phyloP scores from a whole-genome alignment of 345 rosid species.

The Corchorus capsularis region DNA sequence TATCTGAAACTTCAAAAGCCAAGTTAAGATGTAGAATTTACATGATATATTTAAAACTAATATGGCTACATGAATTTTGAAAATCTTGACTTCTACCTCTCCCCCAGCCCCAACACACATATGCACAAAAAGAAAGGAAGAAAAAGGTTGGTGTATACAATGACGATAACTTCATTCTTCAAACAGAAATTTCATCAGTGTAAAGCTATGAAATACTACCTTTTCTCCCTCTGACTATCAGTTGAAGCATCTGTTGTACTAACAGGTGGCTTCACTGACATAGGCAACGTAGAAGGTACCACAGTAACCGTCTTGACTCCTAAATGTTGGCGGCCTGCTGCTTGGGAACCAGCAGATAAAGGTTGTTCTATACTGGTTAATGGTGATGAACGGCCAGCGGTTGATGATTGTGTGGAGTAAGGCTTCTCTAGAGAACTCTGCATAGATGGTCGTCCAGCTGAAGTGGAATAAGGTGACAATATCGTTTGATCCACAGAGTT shows the following conservation, averaged over 20 bases:
- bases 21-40: not conserved
- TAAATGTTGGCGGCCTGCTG: conserved; percentile 40
- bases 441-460: conserved; percentile 36
- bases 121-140: not conserved
- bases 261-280: conserved; percentile 56
- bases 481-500: conserved; percentile 1
- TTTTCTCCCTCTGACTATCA: conserved; percentile 52
- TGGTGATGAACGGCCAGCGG: conserved; percentile 40
- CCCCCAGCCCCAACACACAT: not conserved
- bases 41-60: not conserved
- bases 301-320: conserved; percentile 45
- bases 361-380: conserved; percentile 44
- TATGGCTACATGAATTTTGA: not conserved
- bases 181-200: conserved; percentile 1
- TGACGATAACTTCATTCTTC: not conserved
- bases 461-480: conserved; percentile 2
- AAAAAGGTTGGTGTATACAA: not conserved
- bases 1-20: conserved; percentile 4
- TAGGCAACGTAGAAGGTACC: conserved; percentile 54
- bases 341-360: conserved; percentile 52
- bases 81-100: not conserved
- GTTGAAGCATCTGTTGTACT: conserved; percentile 40
- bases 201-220: conserved; percentile 53
- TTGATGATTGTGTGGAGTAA: conserved; percentile 39
- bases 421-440: conserved; percentile 46